Evolutionary conservation across 495 filamentous ascomycete genomes (phyloP), one percentile per base, ranked within the genome.

Genomic region (Paragyromitra xinjiangensis): DNA sequence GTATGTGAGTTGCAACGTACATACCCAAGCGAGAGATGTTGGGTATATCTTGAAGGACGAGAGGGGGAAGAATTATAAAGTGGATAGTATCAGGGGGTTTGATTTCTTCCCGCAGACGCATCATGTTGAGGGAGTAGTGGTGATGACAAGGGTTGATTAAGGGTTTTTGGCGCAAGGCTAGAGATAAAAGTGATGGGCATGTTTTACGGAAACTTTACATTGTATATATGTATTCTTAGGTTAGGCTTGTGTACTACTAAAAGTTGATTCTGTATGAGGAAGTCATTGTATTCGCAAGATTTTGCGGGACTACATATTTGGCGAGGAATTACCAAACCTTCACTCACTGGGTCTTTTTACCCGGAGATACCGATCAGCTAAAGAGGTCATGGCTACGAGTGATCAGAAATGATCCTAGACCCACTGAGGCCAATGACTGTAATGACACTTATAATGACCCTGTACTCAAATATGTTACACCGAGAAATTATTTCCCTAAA

Each of bases 61-160:
- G 56, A 85, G 85, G 79, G 84, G 86, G 63, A 86, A 87, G 37
- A 85, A 87, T 59, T 99, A 97, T 84, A 89, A 91, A 83, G 93
- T 99, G 80, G 96, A 99, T 87, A 96, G 93, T 82, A 85, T 99
- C 44, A 87, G 91, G 59, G 95, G 94, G 4, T 98, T 98, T 82
- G 95, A 99, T 81, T 99, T 99, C 85, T 99, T 99, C 84, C 95
- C 95, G 58, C 95, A 98, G 87, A 98, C 95, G 29, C 90, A 93
- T 6, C 95, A 99, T 87, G 95, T 98, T 0, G 95, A 99, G 84
- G 92, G 95, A 53, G 94, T 98, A 69, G 95, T 92, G 44, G 89
- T 98, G 37, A 83, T 98, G 80, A 90, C 87, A 26, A 64, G 56
- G 53, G 26, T 62, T 29, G 73, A 73, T 66, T 77, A 53, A 73